Base-by-base conservation (phyloP, 345 rosid species). In the Syzygium jambos region DNA sequence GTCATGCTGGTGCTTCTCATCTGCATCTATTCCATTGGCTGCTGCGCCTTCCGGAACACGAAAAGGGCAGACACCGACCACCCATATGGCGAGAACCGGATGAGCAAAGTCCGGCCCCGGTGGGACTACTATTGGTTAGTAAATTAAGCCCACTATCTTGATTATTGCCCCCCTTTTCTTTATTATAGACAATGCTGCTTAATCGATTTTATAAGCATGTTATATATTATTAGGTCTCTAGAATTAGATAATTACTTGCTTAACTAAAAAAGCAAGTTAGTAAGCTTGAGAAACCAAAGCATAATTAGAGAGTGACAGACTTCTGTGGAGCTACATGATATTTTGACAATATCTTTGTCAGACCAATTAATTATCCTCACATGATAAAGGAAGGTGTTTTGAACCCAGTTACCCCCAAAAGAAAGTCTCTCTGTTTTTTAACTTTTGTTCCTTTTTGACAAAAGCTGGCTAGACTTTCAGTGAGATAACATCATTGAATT, bases 51-150 rank as follows among this genome's bases (percentile, higher is more conserved):
- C 89, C 91, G 89, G 84, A 98, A 96, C 87, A 91, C 97, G 1
- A 92, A 90, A 89, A 90, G 97, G 86, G 97, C 97, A 52, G 93
- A 96, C 89, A 92, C 95, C 15, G 96, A 95, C 86, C 94, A 95
- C 88, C 99, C 98, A 23, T 92, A 94, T 52, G 99, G 98, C 22
- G 92, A 91, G 38, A 94, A 98, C 89, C 91, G 95, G 92, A 96
- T 95, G 98, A 89, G 92, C 92, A 98, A 98, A 89, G 91, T 94
- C 89, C 93, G 96, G 87, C 98, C 99, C 34, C 93, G 98, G 87
- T 94, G 98, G 99, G 99, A 94, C 90, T 95, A 95, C 86, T 89
- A 94, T 38, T 96, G 99, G 99, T 88, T n/a, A 85, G 89, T 73
- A 10, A 54, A 53, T 61, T n/a, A 80, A 21, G 49, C 27, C 85